Conservation (phyloP, 108 stramenopile genomes). For the Pseudonitzschia pungens region DNA sequence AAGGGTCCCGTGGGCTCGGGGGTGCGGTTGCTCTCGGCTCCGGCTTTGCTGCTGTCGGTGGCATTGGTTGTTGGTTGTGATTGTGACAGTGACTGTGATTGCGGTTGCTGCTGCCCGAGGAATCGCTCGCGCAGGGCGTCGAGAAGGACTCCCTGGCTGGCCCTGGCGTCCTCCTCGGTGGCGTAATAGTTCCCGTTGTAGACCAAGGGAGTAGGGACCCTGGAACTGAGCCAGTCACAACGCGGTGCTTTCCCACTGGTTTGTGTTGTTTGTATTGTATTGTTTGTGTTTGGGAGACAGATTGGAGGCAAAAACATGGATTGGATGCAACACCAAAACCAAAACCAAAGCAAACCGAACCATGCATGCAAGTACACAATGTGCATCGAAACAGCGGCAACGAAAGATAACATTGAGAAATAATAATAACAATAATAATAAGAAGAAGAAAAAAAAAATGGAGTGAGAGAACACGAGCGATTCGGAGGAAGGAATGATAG, state of each 20-base stretch:
- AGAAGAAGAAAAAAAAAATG: no score
- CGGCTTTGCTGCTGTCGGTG: background rate
- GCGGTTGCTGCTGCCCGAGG: background rate
- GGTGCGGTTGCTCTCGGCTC: background rate
- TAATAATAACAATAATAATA: no score
- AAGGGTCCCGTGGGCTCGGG: constrained; percentile 1
- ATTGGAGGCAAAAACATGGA: no score
- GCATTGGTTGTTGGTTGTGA: no score
- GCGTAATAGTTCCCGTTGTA: constrained; percentile 29
- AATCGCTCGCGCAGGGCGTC: background rate
- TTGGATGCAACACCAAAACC: background rate
- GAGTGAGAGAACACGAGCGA: no score
- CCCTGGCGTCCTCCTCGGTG: background rate
- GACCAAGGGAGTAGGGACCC: constrained; percentile 24
- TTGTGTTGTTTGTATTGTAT: no score
- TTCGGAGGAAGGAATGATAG: no score
- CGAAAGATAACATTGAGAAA: no score
- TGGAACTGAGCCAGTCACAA: constrained; percentile 15
- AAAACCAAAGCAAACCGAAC: background rate
- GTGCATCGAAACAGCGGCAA: no score
- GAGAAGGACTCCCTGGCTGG: background rate
- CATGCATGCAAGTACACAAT: no score
- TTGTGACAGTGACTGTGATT: background rate
- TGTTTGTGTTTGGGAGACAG: no score
- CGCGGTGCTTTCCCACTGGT: constrained; percentile 30